Base-by-base conservation (phyloP, 225 moss, liverwort and hornwort genomes). In the Pseudoscleropodium purum region DNA sequence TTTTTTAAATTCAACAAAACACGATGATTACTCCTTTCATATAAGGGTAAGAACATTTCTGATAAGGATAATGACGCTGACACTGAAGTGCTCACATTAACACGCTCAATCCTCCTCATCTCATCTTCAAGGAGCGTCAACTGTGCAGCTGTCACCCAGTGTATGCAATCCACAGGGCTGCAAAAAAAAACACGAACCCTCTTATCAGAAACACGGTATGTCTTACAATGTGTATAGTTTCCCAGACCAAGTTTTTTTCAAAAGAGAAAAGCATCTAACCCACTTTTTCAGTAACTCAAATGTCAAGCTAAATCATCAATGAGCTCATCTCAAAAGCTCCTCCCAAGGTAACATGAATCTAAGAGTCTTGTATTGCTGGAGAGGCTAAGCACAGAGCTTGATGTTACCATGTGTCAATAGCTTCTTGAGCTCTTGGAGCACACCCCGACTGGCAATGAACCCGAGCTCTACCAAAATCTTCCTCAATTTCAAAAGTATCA, bases 91-190 rank as follows among this genome's bases (percentile, higher is more conserved):
- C 94, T 87, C 83, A 99, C 99, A 91, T 97, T 97, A 36, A 99
- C 99, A n/a, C 99, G 97, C 92, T 99, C 99, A 63, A 99, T 76
- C 87, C 95, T 92, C 77, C 97, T 91, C 99, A 99, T 99, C 91
- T 99, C 99, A 84, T 97, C 99, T 84, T 99, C 99, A 89, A 99
- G 92, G 59, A 97, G 96, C 7, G 99, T 91, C 89, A 99, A 92
- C 89, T 99, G 97, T 18, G 95, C 92, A 59, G 99, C 92, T 76
- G 99, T 92, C 81, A 97, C 97, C 97, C 99, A 97, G 81, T 97
- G 92, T 82, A 99, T 97, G 90, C 99, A 99, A 92, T 99, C 97
- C 70, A 99, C 99, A 93, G 97, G 99, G 90, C 99, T 99, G 95
- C 92, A 23, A 88, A 24, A 77, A 33, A 33, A 87, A 7, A 33